These are phyloP conservation scores for Ceratopteris richardii DNA, from an alignment of 75 land plant genomes.

Conservation along the genomic window DNA sequence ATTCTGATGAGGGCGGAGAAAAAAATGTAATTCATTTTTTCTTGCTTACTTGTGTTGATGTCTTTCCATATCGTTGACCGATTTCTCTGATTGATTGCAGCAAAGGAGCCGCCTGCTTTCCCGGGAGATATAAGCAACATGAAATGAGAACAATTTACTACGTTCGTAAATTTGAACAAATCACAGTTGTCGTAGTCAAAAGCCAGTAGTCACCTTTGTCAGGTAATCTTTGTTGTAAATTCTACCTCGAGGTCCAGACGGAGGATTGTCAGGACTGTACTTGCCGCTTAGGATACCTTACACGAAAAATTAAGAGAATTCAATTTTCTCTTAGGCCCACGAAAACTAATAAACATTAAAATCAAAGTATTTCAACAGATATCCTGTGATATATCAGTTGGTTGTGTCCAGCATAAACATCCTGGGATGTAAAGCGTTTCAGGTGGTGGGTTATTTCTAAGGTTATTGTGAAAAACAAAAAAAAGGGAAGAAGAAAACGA, in stretches of 20 bases:
- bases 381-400: too few species aligned
- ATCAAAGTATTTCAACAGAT: too few species aligned
- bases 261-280: slow-evolving; percentile 76
- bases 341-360: too few species aligned
- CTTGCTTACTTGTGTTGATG: slow-evolving; percentile 53
- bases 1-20: not conserved
- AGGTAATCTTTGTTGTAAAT: slow-evolving; percentile 75
- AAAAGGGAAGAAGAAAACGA: too few species aligned
- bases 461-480: too few species aligned
- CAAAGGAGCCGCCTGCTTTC: slow-evolving; percentile 50
- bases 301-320: not conserved
- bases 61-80: slow-evolving; percentile 52
- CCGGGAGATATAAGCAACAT: not conserved
- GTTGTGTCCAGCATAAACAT: too few species aligned
- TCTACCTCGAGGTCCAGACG: slow-evolving; percentile 70
- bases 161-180: too few species aligned
- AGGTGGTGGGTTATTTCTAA: too few species aligned
- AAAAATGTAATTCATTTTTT: too few species aligned
- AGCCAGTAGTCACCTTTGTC: slow-evolving; percentile 58
- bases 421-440: too few species aligned
- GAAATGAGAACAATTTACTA: too few species aligned
- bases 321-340: not conserved
- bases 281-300: slow-evolving; percentile 84
- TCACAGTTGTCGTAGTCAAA: too few species aligned
- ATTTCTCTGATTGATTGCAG: slow-evolving; percentile 53